A percentile compares a stretch with the other conserved stretches of the same genome.
Evolutionary conservation across 2,329 filamentous ascomycete species (phyloP).

Genomic region (Trichoderma sp.): DNA sequence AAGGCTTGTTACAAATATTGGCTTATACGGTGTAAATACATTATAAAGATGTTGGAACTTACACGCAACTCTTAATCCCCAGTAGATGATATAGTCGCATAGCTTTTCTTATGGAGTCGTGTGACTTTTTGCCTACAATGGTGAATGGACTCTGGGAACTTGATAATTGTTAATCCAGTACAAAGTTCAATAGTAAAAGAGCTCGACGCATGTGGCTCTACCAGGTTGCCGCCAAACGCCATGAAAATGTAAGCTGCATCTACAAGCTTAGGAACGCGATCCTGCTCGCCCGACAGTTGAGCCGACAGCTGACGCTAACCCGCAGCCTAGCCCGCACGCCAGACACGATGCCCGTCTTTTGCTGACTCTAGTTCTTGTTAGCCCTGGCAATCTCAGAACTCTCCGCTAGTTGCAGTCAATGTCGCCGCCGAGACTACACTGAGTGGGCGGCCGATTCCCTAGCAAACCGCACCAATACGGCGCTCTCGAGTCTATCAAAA

Average conservation of each 20-base stretch:
- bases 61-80: neutral
- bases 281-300: neutral
- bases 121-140: neutral
- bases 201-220: neutral
- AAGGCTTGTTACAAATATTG: neutral
- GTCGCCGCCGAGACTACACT: neutral
- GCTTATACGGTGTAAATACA: neutral
- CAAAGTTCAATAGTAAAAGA: neutral
- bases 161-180: neutral
- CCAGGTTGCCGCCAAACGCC: neutral
- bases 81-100: neutral
- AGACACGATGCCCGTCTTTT: neutral
- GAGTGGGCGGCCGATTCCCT: neutral
- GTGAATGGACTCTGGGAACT: neutral
- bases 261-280: neutral
- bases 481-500: neutral
- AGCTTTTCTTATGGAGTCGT: accelerated
- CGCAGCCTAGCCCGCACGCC: neutral
- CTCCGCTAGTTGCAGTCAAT: neutral
- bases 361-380: neutral
- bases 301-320: neutral
- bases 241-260: neutral
- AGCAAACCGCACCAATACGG: neutral
- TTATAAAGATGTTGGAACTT: neutral
- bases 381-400: neutral